These are phyloP conservation scores for Silene conica DNA, from an alignment of 148 eudicot species.

Conservation along the genomic window DNA sequence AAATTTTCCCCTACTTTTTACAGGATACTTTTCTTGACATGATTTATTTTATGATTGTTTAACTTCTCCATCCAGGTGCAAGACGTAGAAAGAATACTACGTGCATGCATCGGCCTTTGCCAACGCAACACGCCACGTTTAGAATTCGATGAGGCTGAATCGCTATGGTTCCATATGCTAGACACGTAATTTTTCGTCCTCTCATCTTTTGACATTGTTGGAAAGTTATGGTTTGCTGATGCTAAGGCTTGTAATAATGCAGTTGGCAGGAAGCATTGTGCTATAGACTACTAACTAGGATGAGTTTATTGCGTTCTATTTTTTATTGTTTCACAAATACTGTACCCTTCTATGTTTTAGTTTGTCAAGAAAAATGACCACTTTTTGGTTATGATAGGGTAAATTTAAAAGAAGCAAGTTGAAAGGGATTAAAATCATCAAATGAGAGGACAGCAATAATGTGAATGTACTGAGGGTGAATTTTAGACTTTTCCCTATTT, in stretches of 20 bases:
- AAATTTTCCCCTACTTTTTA: neutral
- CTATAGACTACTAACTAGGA: neutral
- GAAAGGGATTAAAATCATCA: neutral
- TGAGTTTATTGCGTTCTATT: neutral
- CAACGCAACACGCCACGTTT: slow-evolving; percentile 82
- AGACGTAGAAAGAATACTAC: slow-evolving; percentile 52
- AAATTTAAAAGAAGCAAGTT: no score
- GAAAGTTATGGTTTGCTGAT: neutral
- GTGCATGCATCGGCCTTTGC: slow-evolving; percentile 77
- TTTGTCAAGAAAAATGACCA: neutral
- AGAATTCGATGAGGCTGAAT: slow-evolving; percentile 78
- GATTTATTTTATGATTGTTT: neutral
- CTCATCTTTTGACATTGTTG: neutral
- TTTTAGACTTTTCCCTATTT: neutral
- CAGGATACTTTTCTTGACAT: neutral
- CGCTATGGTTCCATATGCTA: slow-evolving; percentile 88
- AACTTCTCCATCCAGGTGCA: slow-evolving; percentile 45
- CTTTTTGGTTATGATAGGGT: neutral
- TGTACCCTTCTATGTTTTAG: neutral
- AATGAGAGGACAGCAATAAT: neutral
- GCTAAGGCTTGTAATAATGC: neutral
- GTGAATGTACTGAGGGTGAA: neutral
- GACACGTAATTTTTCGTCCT: slow-evolving; percentile 55
- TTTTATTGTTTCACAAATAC: neutral
- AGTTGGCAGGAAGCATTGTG: neutral